Conservation (phyloP, 2,329 filamentous ascomycete species). For the Paracamarosporium sp. region DNA sequence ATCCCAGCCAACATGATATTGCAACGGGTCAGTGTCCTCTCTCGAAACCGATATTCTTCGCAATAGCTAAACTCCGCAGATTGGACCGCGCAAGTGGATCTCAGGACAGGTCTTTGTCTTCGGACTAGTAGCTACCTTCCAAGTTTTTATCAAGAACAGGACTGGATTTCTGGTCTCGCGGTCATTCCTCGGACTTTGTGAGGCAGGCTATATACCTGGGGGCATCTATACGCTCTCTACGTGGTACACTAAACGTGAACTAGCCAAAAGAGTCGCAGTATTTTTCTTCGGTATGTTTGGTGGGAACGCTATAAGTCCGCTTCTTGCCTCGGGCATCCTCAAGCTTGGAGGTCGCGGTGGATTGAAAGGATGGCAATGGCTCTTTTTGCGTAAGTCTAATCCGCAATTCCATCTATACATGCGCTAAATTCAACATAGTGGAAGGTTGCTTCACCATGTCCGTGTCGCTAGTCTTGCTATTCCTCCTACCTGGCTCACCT, state of each 20-base stretch:
- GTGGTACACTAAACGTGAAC: constrained; percentile 57
- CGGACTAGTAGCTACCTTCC: constrained; percentile 55
- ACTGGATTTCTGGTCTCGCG: constrained; percentile 55
- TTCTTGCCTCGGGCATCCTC: constrained; percentile 58
- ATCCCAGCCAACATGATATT: constrained; percentile 60
- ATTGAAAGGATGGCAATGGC: constrained; percentile 59
- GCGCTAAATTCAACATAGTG: constrained; percentile 34
- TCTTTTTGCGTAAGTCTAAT: constrained; percentile 53
- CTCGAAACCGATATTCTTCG: background rate
- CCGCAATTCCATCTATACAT: background rate
- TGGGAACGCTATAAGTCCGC: constrained; percentile 57
- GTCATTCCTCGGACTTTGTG: constrained; percentile 55
- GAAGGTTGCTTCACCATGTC: constrained; percentile 54
- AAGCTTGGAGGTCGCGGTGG: constrained; percentile 52
- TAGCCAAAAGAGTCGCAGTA: constrained; percentile 56
- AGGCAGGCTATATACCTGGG: constrained; percentile 61
- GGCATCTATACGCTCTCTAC: constrained; percentile 60
- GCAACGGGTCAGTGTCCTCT: constrained; percentile 34
- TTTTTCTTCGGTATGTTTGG: constrained; percentile 64
- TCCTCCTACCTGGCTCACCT: constrained; percentile 54
- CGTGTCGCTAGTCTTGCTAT: constrained; percentile 49
- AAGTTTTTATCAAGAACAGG: constrained; percentile 42
- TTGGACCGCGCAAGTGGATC: constrained; percentile 54
- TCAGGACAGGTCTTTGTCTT: constrained; percentile 58
- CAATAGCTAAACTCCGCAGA: constrained; percentile 6